Percentiles rank a stretch among this genome's conserved stretches.
phyloP scores from a whole-genome alignment of 768 basidiomycete genomes.

The Mycena rosella region DNA sequence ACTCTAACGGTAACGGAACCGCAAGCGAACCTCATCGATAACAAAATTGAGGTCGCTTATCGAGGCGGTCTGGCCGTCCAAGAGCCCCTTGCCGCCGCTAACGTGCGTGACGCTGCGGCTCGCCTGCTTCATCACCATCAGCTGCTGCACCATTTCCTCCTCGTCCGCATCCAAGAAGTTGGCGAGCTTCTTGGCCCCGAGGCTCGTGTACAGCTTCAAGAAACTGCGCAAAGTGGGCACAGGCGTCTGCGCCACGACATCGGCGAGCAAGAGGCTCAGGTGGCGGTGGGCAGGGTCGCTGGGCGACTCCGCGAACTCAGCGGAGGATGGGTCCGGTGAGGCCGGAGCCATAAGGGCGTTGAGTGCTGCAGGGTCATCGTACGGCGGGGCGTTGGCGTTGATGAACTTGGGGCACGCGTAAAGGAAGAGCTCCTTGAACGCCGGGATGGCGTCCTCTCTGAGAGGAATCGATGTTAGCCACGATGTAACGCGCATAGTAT shows the following conservation, averaged over 20 bases:
- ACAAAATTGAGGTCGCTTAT: constrained; percentile 97
- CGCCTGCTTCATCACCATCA: constrained; percentile 96
- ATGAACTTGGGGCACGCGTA: constrained; percentile 98
- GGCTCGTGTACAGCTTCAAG: constrained; percentile 94
- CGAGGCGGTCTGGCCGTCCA: constrained; percentile 89
- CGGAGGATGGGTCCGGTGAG: constrained; percentile 51
- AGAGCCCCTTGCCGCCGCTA: constrained; percentile 68
- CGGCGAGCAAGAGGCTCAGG: constrained; percentile 85
- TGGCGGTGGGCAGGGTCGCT: constrained; percentile 88
- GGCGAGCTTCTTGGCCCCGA: constrained; percentile 92
- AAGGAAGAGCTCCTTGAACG: constrained; percentile 93
- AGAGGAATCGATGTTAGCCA: constrained; percentile 10
- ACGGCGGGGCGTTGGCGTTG: constrained; percentile 93
- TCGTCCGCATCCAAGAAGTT: constrained; percentile 93
- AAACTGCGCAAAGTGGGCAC: constrained; percentile 92
- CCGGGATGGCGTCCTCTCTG: constrained; percentile 79
- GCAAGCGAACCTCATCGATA: constrained; percentile 83
- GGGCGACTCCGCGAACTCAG: constrained; percentile 47
- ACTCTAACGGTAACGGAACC: background rate
- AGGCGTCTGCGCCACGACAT: constrained; percentile 79
- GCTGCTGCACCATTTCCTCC: constrained; percentile 94
- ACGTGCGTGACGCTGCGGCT: constrained; percentile 83
- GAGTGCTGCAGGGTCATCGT: constrained; percentile 81
- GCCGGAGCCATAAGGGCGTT: constrained; percentile 59
- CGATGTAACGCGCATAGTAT: background rate